A percentile compares a stretch with the other conserved stretches of the same genome.
Evolutionary conservation across 208 protist species (phyloP).

Genomic region (Endotrypanum monterogeii): DNA sequence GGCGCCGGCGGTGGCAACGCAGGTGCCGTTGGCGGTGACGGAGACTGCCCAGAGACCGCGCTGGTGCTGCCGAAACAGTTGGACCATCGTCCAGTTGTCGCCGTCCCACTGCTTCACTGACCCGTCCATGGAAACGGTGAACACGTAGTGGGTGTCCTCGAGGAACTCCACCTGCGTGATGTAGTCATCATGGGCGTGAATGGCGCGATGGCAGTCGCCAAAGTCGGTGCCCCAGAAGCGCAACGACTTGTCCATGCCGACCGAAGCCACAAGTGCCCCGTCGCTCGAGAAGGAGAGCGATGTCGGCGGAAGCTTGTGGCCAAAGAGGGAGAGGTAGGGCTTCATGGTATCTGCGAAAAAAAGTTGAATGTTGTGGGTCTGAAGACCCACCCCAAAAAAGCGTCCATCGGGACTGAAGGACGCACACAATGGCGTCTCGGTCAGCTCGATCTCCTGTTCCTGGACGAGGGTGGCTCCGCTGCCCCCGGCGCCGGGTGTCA

Average conservation of each 20-base stretch:
- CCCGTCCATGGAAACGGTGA: constrained; percentile 95
- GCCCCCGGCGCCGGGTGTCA: not conserved
- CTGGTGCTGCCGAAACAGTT: constrained; percentile 82
- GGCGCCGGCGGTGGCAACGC: constrained; percentile 71
- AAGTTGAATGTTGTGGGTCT: constrained; percentile 98
- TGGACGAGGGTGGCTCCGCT: constrained; percentile 51
- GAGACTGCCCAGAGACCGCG: constrained; percentile 76
- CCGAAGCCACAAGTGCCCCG: constrained; percentile 94
- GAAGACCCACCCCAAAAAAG: constrained; percentile 93
- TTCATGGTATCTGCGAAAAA: constrained; percentile 98
- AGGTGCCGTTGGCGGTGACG: constrained; percentile 75
- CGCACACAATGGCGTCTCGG: constrained; percentile 93
- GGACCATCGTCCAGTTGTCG: constrained; percentile 94
- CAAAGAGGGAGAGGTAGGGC: constrained; percentile 98
- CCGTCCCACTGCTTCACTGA: constrained; percentile 98
- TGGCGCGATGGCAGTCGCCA: constrained; percentile 97
- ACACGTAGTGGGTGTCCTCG: constrained; percentile 98
- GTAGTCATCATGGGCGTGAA: constrained; percentile 98
- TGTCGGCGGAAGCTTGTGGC: constrained; percentile 98
- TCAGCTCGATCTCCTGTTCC: constrained; percentile 92
- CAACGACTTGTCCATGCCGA: constrained; percentile 98
- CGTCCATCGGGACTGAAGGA: constrained; percentile 77
- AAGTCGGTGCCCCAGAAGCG: constrained; percentile 98
- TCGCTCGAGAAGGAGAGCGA: constrained; percentile 94
- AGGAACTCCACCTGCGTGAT: constrained; percentile 96